Base-by-base conservation (phyloP, 768 basidiomycete genomes). In the Phylloporus scabripes region DNA sequence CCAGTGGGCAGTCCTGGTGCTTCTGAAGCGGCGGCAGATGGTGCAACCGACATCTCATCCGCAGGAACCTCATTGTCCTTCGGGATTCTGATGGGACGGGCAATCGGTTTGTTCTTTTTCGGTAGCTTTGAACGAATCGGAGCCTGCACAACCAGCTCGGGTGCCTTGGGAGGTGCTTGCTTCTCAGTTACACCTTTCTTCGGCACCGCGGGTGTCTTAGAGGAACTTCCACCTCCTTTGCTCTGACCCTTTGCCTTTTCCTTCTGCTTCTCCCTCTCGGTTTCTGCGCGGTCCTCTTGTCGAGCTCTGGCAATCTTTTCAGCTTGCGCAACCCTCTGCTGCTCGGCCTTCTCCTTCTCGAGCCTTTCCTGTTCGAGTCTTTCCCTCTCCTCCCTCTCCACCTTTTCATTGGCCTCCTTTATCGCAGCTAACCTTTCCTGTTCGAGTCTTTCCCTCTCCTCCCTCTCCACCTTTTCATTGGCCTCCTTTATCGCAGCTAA, bases 41-140 rank as follows among this genome's bases (percentile, higher is more conserved):
- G 71, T 28, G 68, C 56, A 15, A 68, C 72, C 0, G 76, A 72
- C 40, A 72, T 54, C 21, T 78, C 70, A 24, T 78, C 77, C 1
- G 58, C 48, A 21, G 57, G 51, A 14, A 64, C 53, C 14, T 78
- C 75, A 28, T 79, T 84, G 29, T 87, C 86, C 62, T 79, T 85
- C 1, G 75, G 72, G 33, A 80, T 72, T 52, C 72, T 80, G 56
- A 80, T 74, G 10, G 77, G 74, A 57, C 82, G 85, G 44, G 78
- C 51, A 38, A 74, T 56, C 0, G 85, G 84, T 58, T 83, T 89
- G 58, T 73, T 86, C 66, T 91, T 91, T 74, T 89, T 91, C 5
- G 88, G 85, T 67, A 87, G 83, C 65, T 83, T 89, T 20, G 88
- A 89, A 34, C 88, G 71, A 29, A 91, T 77, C 15, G 88, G 87